Percentiles rank a stretch among this genome's conserved stretches.
Conservation (phyloP, 2,329 filamentous ascomycete species). For the Monascus ruber region DNA sequence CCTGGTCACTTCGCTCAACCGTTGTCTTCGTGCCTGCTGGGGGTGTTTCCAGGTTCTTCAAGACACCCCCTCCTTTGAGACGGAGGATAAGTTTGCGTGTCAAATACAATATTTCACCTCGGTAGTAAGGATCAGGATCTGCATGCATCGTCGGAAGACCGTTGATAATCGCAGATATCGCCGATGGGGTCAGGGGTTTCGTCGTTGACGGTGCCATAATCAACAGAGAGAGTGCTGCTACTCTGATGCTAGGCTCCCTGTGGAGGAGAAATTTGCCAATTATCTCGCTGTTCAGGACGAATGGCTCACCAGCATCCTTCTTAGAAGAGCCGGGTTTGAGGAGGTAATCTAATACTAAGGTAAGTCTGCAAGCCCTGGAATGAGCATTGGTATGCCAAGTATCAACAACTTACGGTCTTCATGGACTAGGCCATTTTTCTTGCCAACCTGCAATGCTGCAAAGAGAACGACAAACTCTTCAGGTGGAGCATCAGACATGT, state of each 20-base stretch:
- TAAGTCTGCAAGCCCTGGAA: slow-evolving; percentile 7
- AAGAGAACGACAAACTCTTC: slow-evolving; percentile 50
- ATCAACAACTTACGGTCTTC: slow-evolving; percentile 44
- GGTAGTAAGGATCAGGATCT: slow-evolving; percentile 75
- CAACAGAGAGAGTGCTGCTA: slow-evolving; percentile 71
- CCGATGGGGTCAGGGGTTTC: slow-evolving; percentile 53
- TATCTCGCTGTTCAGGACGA: slow-evolving; percentile 24
- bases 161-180: slow-evolving; percentile 51
- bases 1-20: slow-evolving; percentile 41
- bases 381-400: slow-evolving; percentile 1
- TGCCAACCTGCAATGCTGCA: slow-evolving; percentile 58
- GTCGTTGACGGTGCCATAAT: slow-evolving; percentile 65
- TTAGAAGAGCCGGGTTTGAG: slow-evolving; percentile 9
- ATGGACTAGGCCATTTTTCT: slow-evolving; percentile 57
- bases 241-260: slow-evolving; percentile 54
- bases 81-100: slow-evolving; percentile 68
- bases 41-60: slow-evolving; percentile 8
- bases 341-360: slow-evolving; percentile 14
- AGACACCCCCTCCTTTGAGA: slow-evolving; percentile 55
- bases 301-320: slow-evolving; percentile 5
- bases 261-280: slow-evolving; percentile 29
- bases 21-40: slow-evolving; percentile 1
- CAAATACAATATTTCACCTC: slow-evolving; percentile 66
- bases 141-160: slow-evolving; percentile 64
- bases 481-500: slow-evolving; percentile 37